A percentile compares a stretch with the other conserved stretches of the same genome.
Conservation (phyloP, 2,329 filamentous ascomycete genomes). For the Trichophyton simii region DNA sequence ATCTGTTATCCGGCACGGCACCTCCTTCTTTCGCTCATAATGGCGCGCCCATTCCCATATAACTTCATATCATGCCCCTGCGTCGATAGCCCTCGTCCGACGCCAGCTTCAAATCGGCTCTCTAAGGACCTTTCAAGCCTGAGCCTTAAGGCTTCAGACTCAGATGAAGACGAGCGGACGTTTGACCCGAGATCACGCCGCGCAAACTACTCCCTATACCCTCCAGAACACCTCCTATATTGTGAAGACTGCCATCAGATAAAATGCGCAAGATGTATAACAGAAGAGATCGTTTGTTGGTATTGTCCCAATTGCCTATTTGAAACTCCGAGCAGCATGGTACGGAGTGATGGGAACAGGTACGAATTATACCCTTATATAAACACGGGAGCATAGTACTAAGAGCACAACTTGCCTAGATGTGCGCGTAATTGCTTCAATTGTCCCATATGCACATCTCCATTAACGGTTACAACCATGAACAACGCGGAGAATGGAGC, state of each 20-base stretch:
- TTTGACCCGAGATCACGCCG: conserved; percentile 78
- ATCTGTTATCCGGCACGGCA: neutral
- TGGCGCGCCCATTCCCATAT: conserved; percentile 18
- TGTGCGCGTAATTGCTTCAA: conserved; percentile 93
- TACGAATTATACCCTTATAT: conserved; percentile 32
- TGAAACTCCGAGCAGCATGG: conserved; percentile 83
- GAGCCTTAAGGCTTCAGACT: conserved; percentile 24
- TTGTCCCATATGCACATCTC: conserved; percentile 77
- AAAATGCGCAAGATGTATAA: conserved; percentile 79
- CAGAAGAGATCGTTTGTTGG: conserved; percentile 88
- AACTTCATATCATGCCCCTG: conserved; percentile 17
- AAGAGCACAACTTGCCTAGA: conserved; percentile 34
- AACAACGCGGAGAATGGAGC: conserved; percentile 40
- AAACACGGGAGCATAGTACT: neutral
- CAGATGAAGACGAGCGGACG: conserved; percentile 60
- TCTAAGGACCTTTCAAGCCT: conserved; percentile 14
- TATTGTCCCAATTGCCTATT: conserved; percentile 94
- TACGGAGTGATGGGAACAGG: conserved; percentile 89
- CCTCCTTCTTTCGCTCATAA: conserved; percentile 3
- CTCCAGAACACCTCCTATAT: conserved; percentile 85
- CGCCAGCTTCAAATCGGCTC: conserved; percentile 9
- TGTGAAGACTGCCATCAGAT: conserved; percentile 97
- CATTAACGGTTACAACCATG: conserved; percentile 60
- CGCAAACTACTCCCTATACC: conserved; percentile 84
- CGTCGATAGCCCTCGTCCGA: conserved; percentile 10